Conservation (phyloP, 2,329 filamentous ascomycete species). For the Colletotrichum australisinense region DNA sequence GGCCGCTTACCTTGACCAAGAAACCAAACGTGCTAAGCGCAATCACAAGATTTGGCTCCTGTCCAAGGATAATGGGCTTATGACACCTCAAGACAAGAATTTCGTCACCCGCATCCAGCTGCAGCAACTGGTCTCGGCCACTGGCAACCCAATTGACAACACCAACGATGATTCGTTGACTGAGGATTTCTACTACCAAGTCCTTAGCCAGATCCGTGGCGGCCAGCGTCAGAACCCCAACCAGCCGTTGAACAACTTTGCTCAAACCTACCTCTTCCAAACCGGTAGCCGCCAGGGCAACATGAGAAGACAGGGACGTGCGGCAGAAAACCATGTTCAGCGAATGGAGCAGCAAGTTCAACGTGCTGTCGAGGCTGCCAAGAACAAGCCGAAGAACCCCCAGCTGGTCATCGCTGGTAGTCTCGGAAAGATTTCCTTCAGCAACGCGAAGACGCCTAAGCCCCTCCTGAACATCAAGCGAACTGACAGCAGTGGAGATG, state of each 20-base stretch:
- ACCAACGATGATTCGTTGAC: constrained; percentile 83
- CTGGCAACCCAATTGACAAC: constrained; percentile 85
- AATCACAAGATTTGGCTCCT: constrained; percentile 98
- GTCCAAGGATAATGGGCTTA: constrained; percentile 94
- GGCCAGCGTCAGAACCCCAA: constrained; percentile 90
- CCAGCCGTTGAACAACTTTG: constrained; percentile 94
- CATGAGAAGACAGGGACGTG: constrained; percentile 79
- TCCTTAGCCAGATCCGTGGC: constrained; percentile 93
- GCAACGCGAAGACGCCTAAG: constrained; percentile 97
- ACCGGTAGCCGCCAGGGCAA: constrained; percentile 86
- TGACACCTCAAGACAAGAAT: constrained; percentile 99
- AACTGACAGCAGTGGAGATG: constrained; percentile 73
- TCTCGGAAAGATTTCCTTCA: constrained; percentile 97
- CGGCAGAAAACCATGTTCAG: constrained; percentile 96
- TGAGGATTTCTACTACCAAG: constrained; percentile 99
- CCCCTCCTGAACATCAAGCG: constrained; percentile 96
- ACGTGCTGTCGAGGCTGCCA: constrained; percentile 94
- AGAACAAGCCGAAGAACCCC: constrained; percentile 97
- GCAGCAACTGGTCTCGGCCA: constrained; percentile 93
- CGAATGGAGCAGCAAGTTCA: constrained; percentile 99
- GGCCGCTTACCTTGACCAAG: constrained; percentile 85
- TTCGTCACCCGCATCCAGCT: constrained; percentile 98
- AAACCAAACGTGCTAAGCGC: constrained; percentile 93
- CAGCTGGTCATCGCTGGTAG: constrained; percentile 97
- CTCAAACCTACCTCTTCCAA: constrained; percentile 97